Conservation (phyloP, 1,284 basidiomycete species). For the Pseudozyma sp. region DNA sequence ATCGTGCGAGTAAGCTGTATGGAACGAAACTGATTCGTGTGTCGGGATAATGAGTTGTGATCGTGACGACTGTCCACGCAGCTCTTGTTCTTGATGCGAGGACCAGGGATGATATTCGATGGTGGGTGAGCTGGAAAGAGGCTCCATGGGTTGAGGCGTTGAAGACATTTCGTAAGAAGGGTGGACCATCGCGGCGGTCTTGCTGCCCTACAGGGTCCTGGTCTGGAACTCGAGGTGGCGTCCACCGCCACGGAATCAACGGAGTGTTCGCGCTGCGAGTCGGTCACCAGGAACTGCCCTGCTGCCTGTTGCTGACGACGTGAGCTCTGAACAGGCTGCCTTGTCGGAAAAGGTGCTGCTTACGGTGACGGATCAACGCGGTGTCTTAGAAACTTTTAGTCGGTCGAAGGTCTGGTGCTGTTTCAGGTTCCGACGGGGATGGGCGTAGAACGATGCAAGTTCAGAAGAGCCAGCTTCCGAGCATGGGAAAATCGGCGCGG, state of each 20-base stretch:
- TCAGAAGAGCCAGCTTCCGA: conserved; percentile 20
- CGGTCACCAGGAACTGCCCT: no score
- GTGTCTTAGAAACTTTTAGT: no score
- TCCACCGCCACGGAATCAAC: no score
- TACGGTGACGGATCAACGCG: no score
- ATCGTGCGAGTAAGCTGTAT: conserved; percentile 2
- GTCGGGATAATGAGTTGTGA: conserved; percentile 11
- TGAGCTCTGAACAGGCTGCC: no score
- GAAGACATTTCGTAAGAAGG: conserved; percentile 21
- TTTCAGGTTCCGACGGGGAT: neutral
- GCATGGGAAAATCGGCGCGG: neutral
- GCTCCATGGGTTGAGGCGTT: conserved; percentile 24
- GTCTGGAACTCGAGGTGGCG: no score
- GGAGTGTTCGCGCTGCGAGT: no score
- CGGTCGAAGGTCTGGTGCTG: no score
- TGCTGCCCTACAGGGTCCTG: neutral
- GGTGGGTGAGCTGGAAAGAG: conserved; percentile 24
- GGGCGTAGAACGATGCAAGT: neutral
- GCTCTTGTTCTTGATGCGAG: conserved; percentile 2
- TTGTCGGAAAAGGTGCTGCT: no score
- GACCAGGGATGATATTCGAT: conserved; percentile 22
- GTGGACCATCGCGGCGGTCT: conserved; percentile 24
- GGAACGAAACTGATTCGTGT: conserved; percentile 5
- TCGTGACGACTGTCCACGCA: conserved; percentile 15
- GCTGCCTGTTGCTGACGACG: no score